Percentiles rank a stretch among this genome's conserved stretches.
phyloP scores from a whole-genome alignment of 176 grass and related monocot species.

The Guadua angustifolia region DNA sequence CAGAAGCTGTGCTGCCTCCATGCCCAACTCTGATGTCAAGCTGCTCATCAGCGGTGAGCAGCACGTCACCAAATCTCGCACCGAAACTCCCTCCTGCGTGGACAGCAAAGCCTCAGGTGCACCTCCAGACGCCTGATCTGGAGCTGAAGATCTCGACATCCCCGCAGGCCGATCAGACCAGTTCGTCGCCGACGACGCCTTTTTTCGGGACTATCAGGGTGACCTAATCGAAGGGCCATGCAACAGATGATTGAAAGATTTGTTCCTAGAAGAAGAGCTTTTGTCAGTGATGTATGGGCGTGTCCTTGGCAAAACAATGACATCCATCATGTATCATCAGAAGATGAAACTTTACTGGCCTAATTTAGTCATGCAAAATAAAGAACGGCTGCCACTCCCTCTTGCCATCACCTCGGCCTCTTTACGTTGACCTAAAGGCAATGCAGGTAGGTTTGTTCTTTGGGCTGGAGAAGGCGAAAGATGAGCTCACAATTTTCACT shows the following conservation, averaged over 20 bases:
- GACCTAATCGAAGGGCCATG: constrained; percentile 31
- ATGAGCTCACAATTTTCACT: constrained; percentile 49
- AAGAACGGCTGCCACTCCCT: constrained; percentile 42
- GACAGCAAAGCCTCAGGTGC: constrained; percentile 30
- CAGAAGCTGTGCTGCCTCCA: constrained; percentile 5
- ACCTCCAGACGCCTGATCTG: constrained; percentile 59
- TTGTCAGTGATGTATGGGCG: constrained; percentile 42
- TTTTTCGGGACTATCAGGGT: constrained; percentile 64
- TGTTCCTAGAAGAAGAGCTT: constrained; percentile 17
- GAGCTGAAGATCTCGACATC: constrained; percentile 78
- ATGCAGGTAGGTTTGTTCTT: background rate
- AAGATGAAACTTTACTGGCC: constrained; percentile 39
- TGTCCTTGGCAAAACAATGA: constrained; percentile 37
- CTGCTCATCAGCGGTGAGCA: constrained; percentile 37
- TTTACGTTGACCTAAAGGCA: constrained; percentile 58
- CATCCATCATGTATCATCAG: constrained; percentile 44
- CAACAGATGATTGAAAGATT: background rate
- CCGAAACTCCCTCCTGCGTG: constrained; percentile 33
- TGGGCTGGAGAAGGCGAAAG: constrained; percentile 36
- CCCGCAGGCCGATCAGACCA: constrained; percentile 42
- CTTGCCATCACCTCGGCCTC: background rate
- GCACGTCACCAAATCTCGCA: background rate
- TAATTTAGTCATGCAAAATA: constrained; percentile 60
- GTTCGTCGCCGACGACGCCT: constrained; percentile 34
- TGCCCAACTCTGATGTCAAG: constrained; percentile 49